A percentile compares a stretch with the other conserved stretches of the same genome.
phyloP scores from a whole-genome alignment of 345 rosid genomes.

The Hypericum androsaemum region DNA sequence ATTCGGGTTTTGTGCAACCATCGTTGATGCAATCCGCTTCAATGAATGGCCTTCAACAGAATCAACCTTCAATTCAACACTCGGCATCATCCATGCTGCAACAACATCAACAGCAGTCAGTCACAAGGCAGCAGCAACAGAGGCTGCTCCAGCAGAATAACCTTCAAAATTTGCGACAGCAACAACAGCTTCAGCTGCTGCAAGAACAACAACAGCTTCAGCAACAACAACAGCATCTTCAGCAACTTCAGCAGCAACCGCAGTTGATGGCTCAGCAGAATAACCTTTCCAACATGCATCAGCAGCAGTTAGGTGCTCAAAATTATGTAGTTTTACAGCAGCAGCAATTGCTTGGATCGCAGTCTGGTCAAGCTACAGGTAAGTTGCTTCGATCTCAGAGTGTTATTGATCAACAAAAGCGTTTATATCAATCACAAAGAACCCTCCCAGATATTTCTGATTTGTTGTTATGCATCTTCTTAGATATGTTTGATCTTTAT shows the following conservation, averaged over 20 bases:
- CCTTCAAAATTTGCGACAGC: constrained; percentile 49
- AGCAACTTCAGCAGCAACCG: constrained; percentile 54
- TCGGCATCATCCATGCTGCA: constrained; percentile 70
- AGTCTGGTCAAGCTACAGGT: constrained; percentile 53
- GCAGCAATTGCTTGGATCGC: constrained; percentile 62
- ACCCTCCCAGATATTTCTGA: constrained; percentile 66
- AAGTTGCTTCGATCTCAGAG: constrained; percentile 73
- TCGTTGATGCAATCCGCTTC: constrained; percentile 44
- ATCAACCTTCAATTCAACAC: constrained; percentile 64
- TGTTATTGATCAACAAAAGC: constrained; percentile 81
- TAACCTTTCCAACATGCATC: constrained; percentile 57
- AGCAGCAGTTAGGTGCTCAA: constrained; percentile 66
- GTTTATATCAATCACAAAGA: constrained; percentile 70
- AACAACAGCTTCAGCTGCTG: constrained; percentile 32
- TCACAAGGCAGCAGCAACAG: constrained; percentile 25
- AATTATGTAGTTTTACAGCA: constrained; percentile 58
- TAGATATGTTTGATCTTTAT: not conserved
- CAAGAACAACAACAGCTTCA: constrained; percentile 49
- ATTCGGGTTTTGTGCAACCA: constrained; percentile 58
- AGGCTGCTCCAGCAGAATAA: constrained; percentile 70
- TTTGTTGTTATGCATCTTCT: constrained; percentile 25
- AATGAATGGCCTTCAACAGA: constrained; percentile 55
- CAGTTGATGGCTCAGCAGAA: constrained; percentile 70
- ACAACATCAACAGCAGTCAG: constrained; percentile 27
- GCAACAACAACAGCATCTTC: constrained; percentile 38